These are phyloP conservation scores for Paraphoma chrysanthemicola DNA, from an alignment of 2,329 filamentous ascomycete species.

Conservation along the genomic window DNA sequence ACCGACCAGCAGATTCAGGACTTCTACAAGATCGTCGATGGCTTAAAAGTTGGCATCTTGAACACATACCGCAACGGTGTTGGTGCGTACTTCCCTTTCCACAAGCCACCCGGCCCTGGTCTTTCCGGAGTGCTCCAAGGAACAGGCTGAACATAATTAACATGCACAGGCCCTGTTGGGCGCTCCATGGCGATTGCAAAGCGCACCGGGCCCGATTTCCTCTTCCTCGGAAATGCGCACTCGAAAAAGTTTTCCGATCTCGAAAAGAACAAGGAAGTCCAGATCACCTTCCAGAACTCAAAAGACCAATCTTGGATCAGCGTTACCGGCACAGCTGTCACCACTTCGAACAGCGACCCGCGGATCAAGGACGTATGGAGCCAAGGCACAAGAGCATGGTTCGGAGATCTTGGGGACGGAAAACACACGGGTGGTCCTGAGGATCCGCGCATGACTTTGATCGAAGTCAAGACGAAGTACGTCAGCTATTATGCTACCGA, in stretches of 20 bases:
- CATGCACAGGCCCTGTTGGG: slow-evolving; percentile 45
- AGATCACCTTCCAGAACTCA: slow-evolving; percentile 56
- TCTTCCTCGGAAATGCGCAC: slow-evolving; percentile 58
- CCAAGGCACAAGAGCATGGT: slow-evolving; percentile 53
- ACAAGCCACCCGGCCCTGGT: neutral
- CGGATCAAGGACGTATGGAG: slow-evolving; percentile 58
- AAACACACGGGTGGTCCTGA: slow-evolving; percentile 54
- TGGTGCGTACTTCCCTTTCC: slow-evolving; percentile 28
- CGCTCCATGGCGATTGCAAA: slow-evolving; percentile 61
- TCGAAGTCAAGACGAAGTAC: slow-evolving; percentile 50
- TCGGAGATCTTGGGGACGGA: slow-evolving; percentile 59
- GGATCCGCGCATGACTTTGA: slow-evolving; percentile 56
- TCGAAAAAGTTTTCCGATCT: slow-evolving; percentile 57
- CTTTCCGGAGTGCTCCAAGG: too few relatives aligned
- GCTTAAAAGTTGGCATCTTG: slow-evolving; percentile 54
- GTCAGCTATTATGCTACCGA: slow-evolving; percentile 49
- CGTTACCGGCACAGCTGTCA: slow-evolving; percentile 53
- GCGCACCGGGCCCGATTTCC: slow-evolving; percentile 62
- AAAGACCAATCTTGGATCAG: slow-evolving; percentile 57
- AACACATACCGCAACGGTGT: slow-evolving; percentile 51
- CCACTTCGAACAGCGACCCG: slow-evolving; percentile 52
- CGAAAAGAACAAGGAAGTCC: slow-evolving; percentile 49
- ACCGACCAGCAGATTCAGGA: slow-evolving; percentile 56
- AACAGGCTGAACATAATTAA: slow-evolving; percentile 4
- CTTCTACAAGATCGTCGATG: slow-evolving; percentile 56